A percentile compares a stretch with the other conserved stretches of the same genome.
These are phyloP conservation scores for Chloranthus sessilifolius DNA, from an alignment of 164 flowering plant species.

Conservation along the genomic window DNA sequence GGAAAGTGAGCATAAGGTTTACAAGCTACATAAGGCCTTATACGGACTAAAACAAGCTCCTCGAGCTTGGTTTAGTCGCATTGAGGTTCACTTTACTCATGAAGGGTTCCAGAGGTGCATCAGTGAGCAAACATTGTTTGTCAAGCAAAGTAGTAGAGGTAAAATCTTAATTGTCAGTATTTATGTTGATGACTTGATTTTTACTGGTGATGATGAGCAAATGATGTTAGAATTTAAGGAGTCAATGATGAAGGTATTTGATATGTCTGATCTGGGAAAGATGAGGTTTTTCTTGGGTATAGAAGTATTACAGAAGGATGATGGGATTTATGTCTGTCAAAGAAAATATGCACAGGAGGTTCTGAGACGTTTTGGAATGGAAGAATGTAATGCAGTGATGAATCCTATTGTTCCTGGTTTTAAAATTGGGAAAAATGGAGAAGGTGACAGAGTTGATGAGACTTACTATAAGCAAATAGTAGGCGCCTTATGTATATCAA, in stretches of 20 bases:
- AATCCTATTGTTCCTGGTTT: constrained; percentile 6
- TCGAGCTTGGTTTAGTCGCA: not conserved
- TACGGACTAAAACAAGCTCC: too few species aligned
- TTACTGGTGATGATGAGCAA: not conserved
- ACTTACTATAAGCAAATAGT: constrained; percentile 9
- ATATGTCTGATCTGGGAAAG: constrained; percentile 1
- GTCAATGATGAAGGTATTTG: too few species aligned
- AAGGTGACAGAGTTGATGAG: constrained; percentile 7
- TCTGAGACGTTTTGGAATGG: constrained; percentile 5
- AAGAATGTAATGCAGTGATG: constrained; percentile 1
- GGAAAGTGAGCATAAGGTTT: too few species aligned
- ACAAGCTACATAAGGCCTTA: too few species aligned
- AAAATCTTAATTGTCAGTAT: constrained; percentile 3
- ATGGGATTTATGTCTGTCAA: constrained; percentile 9
- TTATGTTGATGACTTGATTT: constrained; percentile 12
- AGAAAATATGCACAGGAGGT: constrained; percentile 8
- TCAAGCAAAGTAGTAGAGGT: too few species aligned
- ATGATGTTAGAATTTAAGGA: constrained; percentile 4
- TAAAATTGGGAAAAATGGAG: constrained; percentile 8
- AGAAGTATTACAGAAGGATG: constrained; percentile 1
- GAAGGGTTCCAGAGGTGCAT: constrained; percentile 6
- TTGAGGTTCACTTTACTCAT: not conserved
- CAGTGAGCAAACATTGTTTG: not conserved
- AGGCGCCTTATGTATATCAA: constrained; percentile 15
- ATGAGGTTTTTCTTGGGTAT: constrained; percentile 10